Evolutionary conservation across 164 flowering plant genomes (phyloP).

Genomic region (Euptelea pleiosperma): DNA sequence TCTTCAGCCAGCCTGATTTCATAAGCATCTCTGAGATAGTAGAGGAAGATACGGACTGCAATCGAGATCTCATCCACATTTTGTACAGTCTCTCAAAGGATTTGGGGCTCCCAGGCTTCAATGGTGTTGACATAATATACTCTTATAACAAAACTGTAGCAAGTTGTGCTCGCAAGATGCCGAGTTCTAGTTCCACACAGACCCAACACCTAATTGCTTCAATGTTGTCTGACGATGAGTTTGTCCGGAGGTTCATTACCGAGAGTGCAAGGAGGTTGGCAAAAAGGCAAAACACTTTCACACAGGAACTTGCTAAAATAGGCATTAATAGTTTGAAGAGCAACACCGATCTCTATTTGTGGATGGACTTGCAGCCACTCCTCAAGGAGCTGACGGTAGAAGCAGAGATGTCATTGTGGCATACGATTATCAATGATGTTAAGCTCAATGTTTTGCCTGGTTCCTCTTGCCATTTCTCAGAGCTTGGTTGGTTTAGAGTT

Average conservation of each 20-base stretch:
- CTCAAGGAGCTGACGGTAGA: constrained; percentile 53
- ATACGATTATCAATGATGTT: constrained; percentile 53
- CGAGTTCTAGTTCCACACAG: constrained; percentile 18
- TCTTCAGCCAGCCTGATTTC: constrained; percentile 15
- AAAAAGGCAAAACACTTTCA: constrained; percentile 4
- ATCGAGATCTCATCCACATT: constrained; percentile 16
- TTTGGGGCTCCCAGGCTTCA: constrained; percentile 20
- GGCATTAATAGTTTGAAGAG: constrained; percentile 58
- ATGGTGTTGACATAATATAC: constrained; percentile 20
- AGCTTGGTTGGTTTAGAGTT: constrained; percentile 80
- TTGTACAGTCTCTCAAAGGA: constrained; percentile 22
- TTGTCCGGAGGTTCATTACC: constrained; percentile 1
- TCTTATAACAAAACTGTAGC: constrained; percentile 16
- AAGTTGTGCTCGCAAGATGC: constrained; percentile 15
- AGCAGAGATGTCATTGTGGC: constrained; percentile 69
- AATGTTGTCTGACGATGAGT: constrained; percentile 17
- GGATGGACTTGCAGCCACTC: constrained; percentile 76
- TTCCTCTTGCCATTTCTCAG: constrained; percentile 70
- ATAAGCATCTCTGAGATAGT: constrained; percentile 13
- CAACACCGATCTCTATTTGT: constrained; percentile 68
- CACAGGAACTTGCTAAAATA: constrained; percentile 11
- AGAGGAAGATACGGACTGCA: constrained; percentile 10
- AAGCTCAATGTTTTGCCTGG: constrained; percentile 95
- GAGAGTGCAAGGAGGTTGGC: constrained; percentile 14
- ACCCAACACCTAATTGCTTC: constrained; percentile 15